phyloP scores from a whole-genome alignment of 768 basidiomycete species.

The Rhodotorula taiwanensis region DNA sequence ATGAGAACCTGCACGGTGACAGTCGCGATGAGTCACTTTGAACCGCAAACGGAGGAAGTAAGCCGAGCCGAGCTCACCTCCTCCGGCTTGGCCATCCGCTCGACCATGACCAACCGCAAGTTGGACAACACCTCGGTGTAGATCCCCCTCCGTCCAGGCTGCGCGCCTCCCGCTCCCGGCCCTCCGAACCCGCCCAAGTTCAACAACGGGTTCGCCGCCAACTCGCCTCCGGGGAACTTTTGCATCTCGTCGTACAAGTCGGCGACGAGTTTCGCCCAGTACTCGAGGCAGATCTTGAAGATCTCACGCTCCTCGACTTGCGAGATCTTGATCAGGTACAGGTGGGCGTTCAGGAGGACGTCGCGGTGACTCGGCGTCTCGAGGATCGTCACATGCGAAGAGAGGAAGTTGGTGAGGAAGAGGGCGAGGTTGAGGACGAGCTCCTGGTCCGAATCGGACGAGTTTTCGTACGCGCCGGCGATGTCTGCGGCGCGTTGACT shows the following conservation, averaged over 20 bases:
- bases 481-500: slow-evolving; percentile 52
- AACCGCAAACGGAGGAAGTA: background rate
- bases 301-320: slow-evolving; percentile 98
- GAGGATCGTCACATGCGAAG: slow-evolving; percentile 84
- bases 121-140: slow-evolving; percentile 94
- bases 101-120: slow-evolving; percentile 87
- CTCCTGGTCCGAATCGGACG: slow-evolving; percentile 88
- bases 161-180: slow-evolving; percentile 40
- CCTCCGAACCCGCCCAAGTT: slow-evolving; percentile 51
- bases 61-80: slow-evolving; percentile 55
- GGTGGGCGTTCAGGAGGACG: slow-evolving; percentile 87
- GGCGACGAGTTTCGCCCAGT: slow-evolving; percentile 91
- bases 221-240: slow-evolving; percentile 67
- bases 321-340: slow-evolving; percentile 97
- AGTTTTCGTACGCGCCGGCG: slow-evolving; percentile 78
- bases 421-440: slow-evolving; percentile 92
- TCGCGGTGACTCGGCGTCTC: slow-evolving; percentile 86
- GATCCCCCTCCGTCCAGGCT: slow-evolving; percentile 77
- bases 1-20: slow-evolving; percentile 68
- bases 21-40: background rate
- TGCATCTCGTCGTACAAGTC: slow-evolving; percentile 97
- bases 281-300: slow-evolving; percentile 98
- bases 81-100: slow-evolving; percentile 99
- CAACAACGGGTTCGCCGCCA: slow-evolving; percentile 65
- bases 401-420: slow-evolving; percentile 96